Evolutionary conservation across 495 filamentous ascomycete species (phyloP).

Genomic region (Penicillium mononematosum): DNA sequence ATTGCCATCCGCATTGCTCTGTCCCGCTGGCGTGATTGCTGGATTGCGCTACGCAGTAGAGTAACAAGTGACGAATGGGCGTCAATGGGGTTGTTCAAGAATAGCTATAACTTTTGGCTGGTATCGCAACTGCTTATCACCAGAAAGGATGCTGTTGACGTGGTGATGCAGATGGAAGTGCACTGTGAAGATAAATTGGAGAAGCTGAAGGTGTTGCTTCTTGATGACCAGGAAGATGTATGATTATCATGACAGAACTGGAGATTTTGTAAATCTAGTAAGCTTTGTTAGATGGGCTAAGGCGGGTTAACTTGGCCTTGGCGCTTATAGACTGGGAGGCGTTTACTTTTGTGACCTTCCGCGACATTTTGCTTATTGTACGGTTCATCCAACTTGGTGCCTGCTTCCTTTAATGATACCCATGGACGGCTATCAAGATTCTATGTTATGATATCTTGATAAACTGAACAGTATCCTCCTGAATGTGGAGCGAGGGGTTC

Average conservation of each 20-base stretch:
- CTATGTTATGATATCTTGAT: too few species aligned
- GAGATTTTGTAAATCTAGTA: not conserved
- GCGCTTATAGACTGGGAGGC: too few species aligned
- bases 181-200: conserved; percentile 48
- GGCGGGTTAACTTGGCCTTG: not conserved
- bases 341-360: too few species aligned
- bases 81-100: conserved; percentile 48
- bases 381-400: too few species aligned
- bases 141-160: conserved; percentile 48
- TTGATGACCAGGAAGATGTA: conserved; percentile 38
- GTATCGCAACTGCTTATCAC: conserved; percentile 47
- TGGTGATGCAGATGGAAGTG: conserved; percentile 50
- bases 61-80: conserved; percentile 41
- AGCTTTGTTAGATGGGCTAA: not conserved
- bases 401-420: too few species aligned
- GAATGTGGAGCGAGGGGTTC: too few species aligned
- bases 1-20: conserved; percentile 36
- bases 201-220: conserved; percentile 44
- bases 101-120: conserved; percentile 48
- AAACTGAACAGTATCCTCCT: too few species aligned
- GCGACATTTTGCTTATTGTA: too few species aligned
- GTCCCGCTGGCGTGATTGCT: conserved; percentile 41
- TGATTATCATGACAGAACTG: not conserved
- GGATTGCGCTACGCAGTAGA: conserved; percentile 34
- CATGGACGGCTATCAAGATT: too few species aligned